Conservation (phyloP, 352 stramenopile genomes). For the Phytopythium vexans region DNA sequence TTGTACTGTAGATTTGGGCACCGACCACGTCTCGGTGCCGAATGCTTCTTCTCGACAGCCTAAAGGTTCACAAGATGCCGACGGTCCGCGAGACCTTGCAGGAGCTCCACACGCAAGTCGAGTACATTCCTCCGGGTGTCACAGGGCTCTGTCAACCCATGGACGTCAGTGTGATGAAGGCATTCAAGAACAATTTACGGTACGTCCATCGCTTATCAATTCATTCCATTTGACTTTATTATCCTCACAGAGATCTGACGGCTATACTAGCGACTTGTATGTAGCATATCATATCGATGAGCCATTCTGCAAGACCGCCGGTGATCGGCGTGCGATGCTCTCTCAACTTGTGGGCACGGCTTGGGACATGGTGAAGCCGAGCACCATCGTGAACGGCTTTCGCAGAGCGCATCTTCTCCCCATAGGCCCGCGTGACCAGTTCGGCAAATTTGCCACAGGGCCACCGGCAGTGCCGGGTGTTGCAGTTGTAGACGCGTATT, state of each 20-base stretch:
- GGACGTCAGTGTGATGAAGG: conserved; percentile 8
- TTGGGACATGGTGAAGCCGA: conserved; percentile 1
- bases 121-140: conserved; percentile 8
- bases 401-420: conserved; percentile 5
- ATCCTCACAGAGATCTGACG: too few species aligned
- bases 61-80: too few species aligned
- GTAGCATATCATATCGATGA: conserved; percentile 4
- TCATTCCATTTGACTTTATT: too few species aligned
- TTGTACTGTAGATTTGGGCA: conserved; percentile 6
- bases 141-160: conserved; percentile 12
- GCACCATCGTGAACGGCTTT: conserved; percentile 3
- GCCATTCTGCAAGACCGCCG: neutral
- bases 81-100: conserved; percentile 5
- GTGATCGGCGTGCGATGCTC: conserved; percentile 3
- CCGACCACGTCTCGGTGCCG: neutral
- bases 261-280: conserved; percentile 6
- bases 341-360: conserved; percentile 5
- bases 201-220: too few species aligned
- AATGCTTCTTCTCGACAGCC: too few species aligned
- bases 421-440: too few species aligned
- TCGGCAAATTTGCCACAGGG: too few species aligned
- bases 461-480: conserved; percentile 2
- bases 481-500: conserved; percentile 7
- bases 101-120: conserved; percentile 6
- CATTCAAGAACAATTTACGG: conserved; percentile 9